A percentile compares a stretch with the other conserved stretches of the same genome.
Evolutionary conservation across 768 basidiomycete genomes (phyloP).

Genomic region (Boletellus sp.): DNA sequence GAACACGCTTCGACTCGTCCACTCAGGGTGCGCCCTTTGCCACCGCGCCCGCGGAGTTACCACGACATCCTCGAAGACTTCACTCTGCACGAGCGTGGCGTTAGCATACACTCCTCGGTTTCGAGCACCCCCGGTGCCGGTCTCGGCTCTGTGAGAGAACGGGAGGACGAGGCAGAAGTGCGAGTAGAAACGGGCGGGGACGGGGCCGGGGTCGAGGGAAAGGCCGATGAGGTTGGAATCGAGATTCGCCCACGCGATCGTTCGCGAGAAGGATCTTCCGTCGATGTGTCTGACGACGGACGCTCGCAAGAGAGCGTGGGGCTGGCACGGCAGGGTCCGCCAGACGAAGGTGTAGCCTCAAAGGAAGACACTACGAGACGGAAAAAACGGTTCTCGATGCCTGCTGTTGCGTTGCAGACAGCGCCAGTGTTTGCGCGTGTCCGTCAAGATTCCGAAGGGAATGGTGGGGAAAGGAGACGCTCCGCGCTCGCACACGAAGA

Average conservation of each 20-base stretch:
- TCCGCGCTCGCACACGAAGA: slow-evolving; percentile 60
- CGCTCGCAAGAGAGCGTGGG: slow-evolving; percentile 6
- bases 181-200: too few relatives aligned
- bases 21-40: slow-evolving; percentile 31
- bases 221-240: background rate
- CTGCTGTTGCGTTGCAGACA: slow-evolving; percentile 73
- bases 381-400: slow-evolving; percentile 69
- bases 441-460: slow-evolving; percentile 17
- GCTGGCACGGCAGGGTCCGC: background rate
- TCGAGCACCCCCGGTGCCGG: slow-evolving; percentile 25
- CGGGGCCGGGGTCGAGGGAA: background rate
- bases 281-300: background rate
- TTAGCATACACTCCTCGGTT: slow-evolving; percentile 30
- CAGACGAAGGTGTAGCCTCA: slow-evolving; percentile 19
- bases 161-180: slow-evolving; percentile 13
- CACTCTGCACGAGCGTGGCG: slow-evolving; percentile 33
- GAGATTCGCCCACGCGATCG: slow-evolving; percentile 1
- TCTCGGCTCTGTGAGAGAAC: slow-evolving; percentile 21
- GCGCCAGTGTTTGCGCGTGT: slow-evolving; percentile 65
- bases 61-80: slow-evolving; percentile 67
- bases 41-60: slow-evolving; percentile 56
- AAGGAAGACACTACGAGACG: slow-evolving; percentile 61
- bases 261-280: background rate
- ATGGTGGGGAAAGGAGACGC: slow-evolving; percentile 34
- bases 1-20: slow-evolving; percentile 14